Evolutionary conservation across 1,284 basidiomycete genomes (phyloP), one percentile per base, ranked within the genome.

Genomic region (Coniophora puteana): DNA sequence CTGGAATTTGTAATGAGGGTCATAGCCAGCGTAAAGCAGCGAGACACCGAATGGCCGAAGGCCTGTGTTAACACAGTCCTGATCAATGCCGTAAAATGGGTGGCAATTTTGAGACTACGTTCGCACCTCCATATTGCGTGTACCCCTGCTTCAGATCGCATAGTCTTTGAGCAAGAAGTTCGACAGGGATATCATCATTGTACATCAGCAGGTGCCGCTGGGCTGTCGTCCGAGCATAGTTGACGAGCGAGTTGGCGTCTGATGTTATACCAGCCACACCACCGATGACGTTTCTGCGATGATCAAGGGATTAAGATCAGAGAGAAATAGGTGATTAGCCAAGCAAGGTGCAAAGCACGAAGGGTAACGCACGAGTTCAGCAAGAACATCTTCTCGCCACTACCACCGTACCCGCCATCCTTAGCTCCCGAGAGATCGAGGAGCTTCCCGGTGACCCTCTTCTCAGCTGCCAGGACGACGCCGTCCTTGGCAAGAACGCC

Each of bases 101-200:
- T 24, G 8, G 24, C 13, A 26, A 40, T 8, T 4, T 4, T 40
- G 8, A 18, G 21, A 33, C 33, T 16, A 26, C 24, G 36, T 24
- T 62, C 76, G 48, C 53, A 87, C 93, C 94, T 71, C 95, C 95
- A 50, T 83, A 96, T 61, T 99, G 95, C 33, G 95, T 99, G 64
- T 98, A 99, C 8, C 94, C 93, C 64, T 99, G 95, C 72, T 99
- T 99, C 73, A 97, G 81, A 67, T 99, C 91, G 58, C 95, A 98
- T 48, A 99, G 68, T 44, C 88, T 76, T 63, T 98, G 93, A 16
- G 93, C 89, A 43, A 99, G 83, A 54, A 96, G 76, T 64, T 99
- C 95, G 23, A 98, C 95, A 8, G 95, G 95, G 54, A 99, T 98
- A 60, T 97, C 93, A 66, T 98, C 93, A 58, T 98, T 92, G 70